phyloP scores from a whole-genome alignment of 345 rosid species.

The Pistacia atlantica region DNA sequence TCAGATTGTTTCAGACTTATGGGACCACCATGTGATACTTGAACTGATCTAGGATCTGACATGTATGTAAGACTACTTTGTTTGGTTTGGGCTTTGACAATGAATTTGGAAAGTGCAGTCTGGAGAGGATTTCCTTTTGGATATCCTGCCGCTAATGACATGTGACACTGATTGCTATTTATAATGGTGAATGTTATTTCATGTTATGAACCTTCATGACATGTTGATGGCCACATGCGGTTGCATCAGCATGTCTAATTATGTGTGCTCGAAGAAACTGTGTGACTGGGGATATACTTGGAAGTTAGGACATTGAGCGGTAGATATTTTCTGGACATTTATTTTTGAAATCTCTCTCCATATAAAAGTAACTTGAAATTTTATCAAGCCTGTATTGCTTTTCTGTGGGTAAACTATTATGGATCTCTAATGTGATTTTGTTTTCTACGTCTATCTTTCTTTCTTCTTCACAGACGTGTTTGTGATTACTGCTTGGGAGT shows the following conservation, averaged over 20 bases:
- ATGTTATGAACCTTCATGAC: background rate
- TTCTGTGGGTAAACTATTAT: too few species aligned
- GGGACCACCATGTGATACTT: background rate
- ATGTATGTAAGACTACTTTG: background rate
- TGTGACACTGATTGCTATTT: background rate
- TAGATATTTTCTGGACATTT: too few species aligned
- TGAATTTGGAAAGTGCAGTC: background rate
- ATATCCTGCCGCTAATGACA: background rate
- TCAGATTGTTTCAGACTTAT: background rate
- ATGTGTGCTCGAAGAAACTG: too few species aligned
- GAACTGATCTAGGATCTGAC: background rate
- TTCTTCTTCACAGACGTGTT: background rate
- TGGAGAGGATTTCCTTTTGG: background rate
- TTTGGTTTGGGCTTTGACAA: background rate
- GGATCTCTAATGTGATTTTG: background rate
- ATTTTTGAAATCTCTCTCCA: too few species aligned
- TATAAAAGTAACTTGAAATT: too few species aligned
- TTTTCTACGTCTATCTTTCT: background rate
- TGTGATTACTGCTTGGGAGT: background rate
- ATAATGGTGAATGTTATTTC: background rate
- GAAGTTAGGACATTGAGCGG: too few species aligned
- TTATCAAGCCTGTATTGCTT: too few species aligned
- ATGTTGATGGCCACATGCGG: background rate
- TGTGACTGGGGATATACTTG: too few species aligned
- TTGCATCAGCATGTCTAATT: background rate